Evolutionary conservation across 2,329 filamentous ascomycete species (phyloP).

Genomic region (Beauveria asiatica): DNA sequence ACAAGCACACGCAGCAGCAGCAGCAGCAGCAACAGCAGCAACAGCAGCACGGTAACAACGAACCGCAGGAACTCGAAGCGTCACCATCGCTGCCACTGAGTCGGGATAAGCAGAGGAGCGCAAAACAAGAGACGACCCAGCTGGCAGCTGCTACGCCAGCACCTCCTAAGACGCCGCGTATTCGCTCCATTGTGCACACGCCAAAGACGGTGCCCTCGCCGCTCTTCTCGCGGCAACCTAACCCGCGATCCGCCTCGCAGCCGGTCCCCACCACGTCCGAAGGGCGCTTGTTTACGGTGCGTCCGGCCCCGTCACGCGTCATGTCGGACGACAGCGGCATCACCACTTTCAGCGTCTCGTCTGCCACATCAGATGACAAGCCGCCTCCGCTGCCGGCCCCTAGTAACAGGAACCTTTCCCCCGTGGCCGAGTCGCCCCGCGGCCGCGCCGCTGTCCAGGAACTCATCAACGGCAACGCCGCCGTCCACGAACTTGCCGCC

Average conservation of each 20-base stretch:
- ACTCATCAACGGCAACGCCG: no score
- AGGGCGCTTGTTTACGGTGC: background rate
- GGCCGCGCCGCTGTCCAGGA: slow-evolving; percentile 15
- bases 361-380: slow-evolving; percentile 15
- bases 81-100: background rate
- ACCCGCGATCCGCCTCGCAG: slow-evolving; percentile 7
- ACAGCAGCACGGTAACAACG: background rate
- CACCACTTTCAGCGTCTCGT: slow-evolving; percentile 23
- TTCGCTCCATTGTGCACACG: background rate
- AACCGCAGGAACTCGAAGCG: background rate
- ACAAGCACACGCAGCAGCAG: background rate
- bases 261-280: background rate
- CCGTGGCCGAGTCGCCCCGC: slow-evolving; percentile 39
- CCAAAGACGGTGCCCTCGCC: slow-evolving; percentile 11
- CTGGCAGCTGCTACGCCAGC: background rate
- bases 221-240: slow-evolving; percentile 8
- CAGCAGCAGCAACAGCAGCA: background rate
- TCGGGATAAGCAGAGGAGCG: background rate
- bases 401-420: slow-evolving; percentile 31
- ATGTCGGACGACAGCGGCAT: slow-evolving; percentile 26
- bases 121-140: background rate
- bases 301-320: slow-evolving; percentile 16
- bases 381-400: slow-evolving; percentile 11
- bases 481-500: background rate
- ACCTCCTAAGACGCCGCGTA: background rate